Conservation (phyloP, 164 flowering plant genomes). For the Vitis cinerea region DNA sequence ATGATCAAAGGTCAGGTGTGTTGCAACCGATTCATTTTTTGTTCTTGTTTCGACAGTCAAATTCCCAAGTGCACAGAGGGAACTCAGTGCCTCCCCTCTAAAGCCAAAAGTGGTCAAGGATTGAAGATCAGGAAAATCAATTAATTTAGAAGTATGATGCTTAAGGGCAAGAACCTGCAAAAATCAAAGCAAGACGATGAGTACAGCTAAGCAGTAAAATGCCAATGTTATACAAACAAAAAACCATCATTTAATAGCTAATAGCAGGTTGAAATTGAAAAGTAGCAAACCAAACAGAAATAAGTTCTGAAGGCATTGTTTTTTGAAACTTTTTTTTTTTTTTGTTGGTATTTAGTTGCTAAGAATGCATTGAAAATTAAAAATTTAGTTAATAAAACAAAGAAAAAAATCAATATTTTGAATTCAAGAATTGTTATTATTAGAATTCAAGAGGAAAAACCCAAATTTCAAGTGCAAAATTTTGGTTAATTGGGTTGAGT, state of each 20-base stretch:
- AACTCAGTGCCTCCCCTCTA: conserved; percentile 96
- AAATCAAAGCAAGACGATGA: background rate
- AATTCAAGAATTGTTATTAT: too few species aligned
- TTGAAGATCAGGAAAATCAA: conserved; percentile 86
- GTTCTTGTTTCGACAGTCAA: conserved; percentile 92
- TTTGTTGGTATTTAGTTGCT: too few species aligned
- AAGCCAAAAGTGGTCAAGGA: conserved; percentile 84
- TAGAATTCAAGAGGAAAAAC: too few species aligned
- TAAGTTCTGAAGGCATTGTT: too few species aligned
- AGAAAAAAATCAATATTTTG: too few species aligned
- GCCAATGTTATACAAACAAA: background rate
- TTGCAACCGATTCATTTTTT: conserved; percentile 67
- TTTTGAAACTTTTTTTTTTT: too few species aligned
- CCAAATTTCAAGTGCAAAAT: too few species aligned
- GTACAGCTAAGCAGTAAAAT: background rate
- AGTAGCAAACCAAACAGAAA: too few species aligned
- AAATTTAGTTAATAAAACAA: too few species aligned
- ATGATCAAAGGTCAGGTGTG: conserved; percentile 82
- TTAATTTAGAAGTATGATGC: conserved; percentile 90
- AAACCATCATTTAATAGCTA: background rate
- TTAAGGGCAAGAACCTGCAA: conserved; percentile 80
- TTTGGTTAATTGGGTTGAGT: too few species aligned
- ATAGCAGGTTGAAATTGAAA: too few species aligned
- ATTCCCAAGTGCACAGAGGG: conserved; percentile 80
- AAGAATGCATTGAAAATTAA: too few species aligned